Evolutionary conservation across 495 filamentous ascomycete species (phyloP).

Genomic region (Neurospora sp.): DNA sequence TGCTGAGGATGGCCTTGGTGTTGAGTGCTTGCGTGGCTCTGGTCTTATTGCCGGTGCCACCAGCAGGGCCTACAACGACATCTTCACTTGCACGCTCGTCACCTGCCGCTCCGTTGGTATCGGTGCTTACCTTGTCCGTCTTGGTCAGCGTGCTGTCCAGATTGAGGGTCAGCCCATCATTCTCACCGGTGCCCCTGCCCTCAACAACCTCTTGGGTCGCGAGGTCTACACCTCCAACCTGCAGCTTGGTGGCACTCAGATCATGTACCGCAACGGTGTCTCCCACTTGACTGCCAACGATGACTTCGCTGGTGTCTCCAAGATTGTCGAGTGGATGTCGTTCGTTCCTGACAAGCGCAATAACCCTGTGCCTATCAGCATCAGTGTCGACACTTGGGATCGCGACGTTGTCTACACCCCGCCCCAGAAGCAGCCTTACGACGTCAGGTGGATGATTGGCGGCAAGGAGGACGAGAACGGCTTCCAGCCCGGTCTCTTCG

Average conservation of each 20-base stretch:
- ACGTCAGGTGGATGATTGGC: conserved; percentile 84
- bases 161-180: conserved; percentile 99
- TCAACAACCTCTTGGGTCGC: conserved; percentile 96
- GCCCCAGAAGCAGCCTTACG: conserved; percentile 79
- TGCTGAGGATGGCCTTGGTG: conserved; percentile 90
- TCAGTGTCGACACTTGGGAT: conserved; percentile 83
- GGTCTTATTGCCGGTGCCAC: conserved; percentile 97
- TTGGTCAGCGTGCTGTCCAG: conserved; percentile 96
- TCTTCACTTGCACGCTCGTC: conserved; percentile 96
- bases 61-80: conserved; percentile 93
- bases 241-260: conserved; percentile 97
- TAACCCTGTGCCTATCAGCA: conserved; percentile 76
- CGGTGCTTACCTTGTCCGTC: conserved; percentile 94
- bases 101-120: conserved; percentile 97
- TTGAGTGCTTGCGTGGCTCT: conserved; percentile 93
- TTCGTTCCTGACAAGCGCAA: conserved; percentile 92
- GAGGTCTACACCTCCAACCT: conserved; percentile 99
- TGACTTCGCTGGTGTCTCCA: conserved; percentile 94
- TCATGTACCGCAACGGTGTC: conserved; percentile 99
- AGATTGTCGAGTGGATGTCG: conserved; percentile 96
- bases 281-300: conserved; percentile 97
- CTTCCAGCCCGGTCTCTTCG: conserved; percentile 87
- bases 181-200: conserved; percentile 89
- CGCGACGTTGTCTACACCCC: conserved; percentile 81
- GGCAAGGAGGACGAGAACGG: conserved; percentile 72